Evolutionary conservation across 352 stramenopile genomes (phyloP), one percentile per base, ranked within the genome.

Genomic region (Blastocystis hominis): DNA sequence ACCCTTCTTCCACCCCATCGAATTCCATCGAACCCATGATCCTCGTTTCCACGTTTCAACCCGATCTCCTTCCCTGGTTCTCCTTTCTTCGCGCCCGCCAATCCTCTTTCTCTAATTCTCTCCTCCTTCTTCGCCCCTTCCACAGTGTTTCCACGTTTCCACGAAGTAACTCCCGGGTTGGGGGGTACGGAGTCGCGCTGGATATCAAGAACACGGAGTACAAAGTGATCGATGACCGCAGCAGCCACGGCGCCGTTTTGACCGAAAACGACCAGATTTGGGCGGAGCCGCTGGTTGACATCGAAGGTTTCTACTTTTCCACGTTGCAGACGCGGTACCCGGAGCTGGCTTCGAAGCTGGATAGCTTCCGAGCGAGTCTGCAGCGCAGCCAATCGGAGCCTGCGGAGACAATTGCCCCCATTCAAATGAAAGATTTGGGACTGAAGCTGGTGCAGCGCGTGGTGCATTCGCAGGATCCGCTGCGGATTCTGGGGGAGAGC

Each of bases 171-270:
- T 95, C 94, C 61, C 88, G 93, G 54, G 86, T 97, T 7, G 93
- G 96, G 69, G 95, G 94, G 24, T 98, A 96, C 77, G 94, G 94
- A 7, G 93, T 97, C 40, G 91, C 92, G 1, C 89, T 98, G 42
- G 94, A 98, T 77, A 96, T 98, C 77, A 97, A 97, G 89, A 97
- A 97, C 89, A 97, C 97, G 93, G 95, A 98, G 90, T 98, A 98
- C 90, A 95, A 96, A 89, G 97, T 94, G 6, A 94, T 97, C 78
- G 94, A 98, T 87, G 94, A 97, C 88, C 94, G 84, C n/a, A 78
- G 10, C 4, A 63, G 50, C 38, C 36, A 59, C 5, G 80, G 76
- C 15, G 44, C 42, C 4, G 15, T 72, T 30, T 88, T 77, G 15
- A 75, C 80, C 42, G 62, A 87, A 40, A 61, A 36, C 38, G 89